Conservation (phyloP, 768 basidiomycete genomes). For the Russula earlei region DNA sequence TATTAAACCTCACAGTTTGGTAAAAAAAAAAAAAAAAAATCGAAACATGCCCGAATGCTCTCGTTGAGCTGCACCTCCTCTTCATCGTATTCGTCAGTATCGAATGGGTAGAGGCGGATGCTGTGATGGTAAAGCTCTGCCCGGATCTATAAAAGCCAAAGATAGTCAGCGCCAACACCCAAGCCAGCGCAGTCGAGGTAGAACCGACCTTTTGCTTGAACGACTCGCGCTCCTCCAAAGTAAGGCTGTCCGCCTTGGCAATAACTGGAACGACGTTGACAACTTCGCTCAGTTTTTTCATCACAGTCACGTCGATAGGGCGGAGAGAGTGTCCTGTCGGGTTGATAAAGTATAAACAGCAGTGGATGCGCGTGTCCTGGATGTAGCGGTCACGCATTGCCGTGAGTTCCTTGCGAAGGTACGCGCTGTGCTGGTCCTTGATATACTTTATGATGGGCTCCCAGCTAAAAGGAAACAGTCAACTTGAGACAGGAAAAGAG, state of each 20-base stretch:
- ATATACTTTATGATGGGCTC: constrained; percentile 99
- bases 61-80: constrained; percentile 90
- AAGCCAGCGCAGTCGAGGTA: constrained; percentile 8
- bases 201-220: constrained; percentile 82
- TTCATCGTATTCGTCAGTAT: constrained; percentile 90
- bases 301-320: constrained; percentile 94
- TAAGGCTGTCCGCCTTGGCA: constrained; percentile 93
- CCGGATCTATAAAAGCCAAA: constrained; percentile 55
- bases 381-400: constrained; percentile 99
- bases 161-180: background rate
- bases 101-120: constrained; percentile 94
- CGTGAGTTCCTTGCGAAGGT: constrained; percentile 96
- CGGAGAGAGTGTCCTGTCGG: constrained; percentile 97
- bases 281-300: constrained; percentile 98
- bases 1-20: background rate
- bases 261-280: constrained; percentile 99
- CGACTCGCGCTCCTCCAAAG: constrained; percentile 79
- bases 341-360: constrained; percentile 96
- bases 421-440: constrained; percentile 98
- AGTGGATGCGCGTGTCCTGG: constrained; percentile 97
- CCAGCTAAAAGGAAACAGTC: constrained; percentile 85
- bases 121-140: constrained; percentile 86
- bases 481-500: background rate
- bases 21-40: background rate
- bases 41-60: constrained; percentile 64